Conservation (phyloP, 495 filamentous ascomycete species). For the Delitschia confertaspora region DNA sequence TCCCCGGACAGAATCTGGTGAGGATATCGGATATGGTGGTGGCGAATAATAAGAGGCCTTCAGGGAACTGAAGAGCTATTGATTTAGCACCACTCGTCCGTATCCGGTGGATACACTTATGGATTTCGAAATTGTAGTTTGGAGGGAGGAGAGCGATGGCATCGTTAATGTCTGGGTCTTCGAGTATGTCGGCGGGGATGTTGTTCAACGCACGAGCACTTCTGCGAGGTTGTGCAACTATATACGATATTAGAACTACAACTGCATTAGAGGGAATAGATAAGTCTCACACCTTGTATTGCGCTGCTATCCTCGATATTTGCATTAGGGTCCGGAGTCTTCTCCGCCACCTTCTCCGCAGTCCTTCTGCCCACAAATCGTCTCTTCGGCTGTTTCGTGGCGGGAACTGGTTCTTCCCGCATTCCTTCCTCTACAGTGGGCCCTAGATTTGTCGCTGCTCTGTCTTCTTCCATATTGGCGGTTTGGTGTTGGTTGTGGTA, state of each 20-base stretch:
- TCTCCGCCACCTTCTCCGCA: constrained; percentile 23
- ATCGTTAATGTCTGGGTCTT: constrained; percentile 79
- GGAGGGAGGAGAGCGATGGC: constrained; percentile 78
- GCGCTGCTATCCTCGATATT: constrained; percentile 36
- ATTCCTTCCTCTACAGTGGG: constrained; percentile 25
- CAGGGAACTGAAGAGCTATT: constrained; percentile 91
- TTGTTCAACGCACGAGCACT: constrained; percentile 73
- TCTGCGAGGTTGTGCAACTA: constrained; percentile 49
- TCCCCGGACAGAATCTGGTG: constrained; percentile 83
- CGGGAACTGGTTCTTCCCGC: constrained; percentile 24
- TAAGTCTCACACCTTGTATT: constrained; percentile 34
- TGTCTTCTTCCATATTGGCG: constrained; percentile 33
- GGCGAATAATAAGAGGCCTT: constrained; percentile 89
- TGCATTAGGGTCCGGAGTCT: constrained; percentile 23
- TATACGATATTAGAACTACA: too few relatives aligned
- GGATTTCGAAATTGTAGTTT: constrained; percentile 98
- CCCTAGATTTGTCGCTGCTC: constrained; percentile 31
- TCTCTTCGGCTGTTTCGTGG: constrained; percentile 33
- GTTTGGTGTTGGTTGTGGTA: constrained; percentile 1
- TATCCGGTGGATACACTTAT: constrained; percentile 93
- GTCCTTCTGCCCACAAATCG: constrained; percentile 35
- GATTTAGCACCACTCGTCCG: constrained; percentile 65
- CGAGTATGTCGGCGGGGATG: constrained; percentile 75
- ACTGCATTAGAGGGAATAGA: constrained; percentile 1
- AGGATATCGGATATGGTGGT: constrained; percentile 98